Base-by-base conservation (phyloP, 495 filamentous ascomycete species). In the Neurospora sp. region DNA sequence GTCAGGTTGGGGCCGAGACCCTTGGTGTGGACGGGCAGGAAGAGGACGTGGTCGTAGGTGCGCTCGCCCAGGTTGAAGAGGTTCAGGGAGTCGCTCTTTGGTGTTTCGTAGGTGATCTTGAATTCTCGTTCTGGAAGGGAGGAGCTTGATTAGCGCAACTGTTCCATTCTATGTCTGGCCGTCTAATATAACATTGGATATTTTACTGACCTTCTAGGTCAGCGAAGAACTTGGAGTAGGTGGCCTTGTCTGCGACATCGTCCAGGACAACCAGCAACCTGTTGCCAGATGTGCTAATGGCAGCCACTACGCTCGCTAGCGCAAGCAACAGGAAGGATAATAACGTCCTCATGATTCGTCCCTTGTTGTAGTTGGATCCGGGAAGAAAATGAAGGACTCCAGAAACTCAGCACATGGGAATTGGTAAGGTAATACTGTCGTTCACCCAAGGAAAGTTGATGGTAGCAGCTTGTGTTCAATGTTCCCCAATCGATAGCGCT, bases 21-120 rank as follows among this genome's bases (percentile, higher is more conserved):
- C 87, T 98, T 98, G 4, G 92, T 89, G 82, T 92, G 95, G 20
- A 91, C 87, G 35, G 96, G 96, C 40, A 98, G 88, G 73, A 99
- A 86, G 70, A 98, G 81, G 70, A 97, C 82, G 78, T 99, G 95
- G 84, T 98, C 96, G 81, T 94, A 97, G 74, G 89, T 87, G 80
- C 89, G 89, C 82, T 95, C 94, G 80, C 96, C 96, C 74, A 93
- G 90, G 78, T 89, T 83, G 86, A 98, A 97, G 74, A 99, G 86
- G 68, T 90, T 87, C 76, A 99, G 86, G 75, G 87, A 84, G 48
- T 96, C 90, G 81, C 87, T 91, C 84, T 97, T 98, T 70, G 95
- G 94, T 2, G 93, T 93, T 83, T 94, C 89, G 81, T 93, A 92
- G 37, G 88, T 83, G 71, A 96, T 75, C 74, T 91, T 85, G 82